Evolutionary conservation across 1,139 yeast genomes (phyloP), one percentile per base, ranked within the genome.

Genomic region (Suhomyces coccinellae): DNA sequence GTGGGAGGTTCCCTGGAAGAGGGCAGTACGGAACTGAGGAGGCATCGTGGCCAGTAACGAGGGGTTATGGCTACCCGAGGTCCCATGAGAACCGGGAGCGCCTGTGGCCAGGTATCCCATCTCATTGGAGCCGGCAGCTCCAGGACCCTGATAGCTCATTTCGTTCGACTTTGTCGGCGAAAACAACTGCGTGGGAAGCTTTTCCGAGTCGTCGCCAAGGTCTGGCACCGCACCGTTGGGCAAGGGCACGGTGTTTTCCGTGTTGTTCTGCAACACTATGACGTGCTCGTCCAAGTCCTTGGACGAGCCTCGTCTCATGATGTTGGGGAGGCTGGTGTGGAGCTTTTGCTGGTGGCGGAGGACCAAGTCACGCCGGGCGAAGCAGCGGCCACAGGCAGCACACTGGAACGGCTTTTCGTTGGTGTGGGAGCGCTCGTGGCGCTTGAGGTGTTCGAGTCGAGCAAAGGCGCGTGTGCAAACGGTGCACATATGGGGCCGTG

Each of bases 321-420:
- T 46, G 36, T 49, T 49, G 36, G 58, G 58, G 28, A 55, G 51
- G 48, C 62, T 34, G 40, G 57, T 46, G 29, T 60, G 61, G 46
- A 61, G 65, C 54, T 74, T 73, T 52, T 72, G 79, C 57, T 73
- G 79, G 54, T 74, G 79, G 42, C 79, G 61, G 47, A 73, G 64
- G 34, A 74, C 79, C 58, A 74, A 67, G 53, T 74, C 79, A 56
- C 79, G 53, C 33, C 79, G 57, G 15, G 79, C 79, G 59, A 74
- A 74, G 54, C 79, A 74, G 32, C 79, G 62, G 13, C 79, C 79
- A 50, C 79, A 74, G 7, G 73, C 73, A 22, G 77, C 79, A 59
- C 79, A 74, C 55, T 74, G 79, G 59, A 60, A 65, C 14, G 69
- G 69, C 39, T 65, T 65, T 41, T 65, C 69, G 51, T 65, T 65